Base-by-base conservation (phyloP, 306 rosid genomes). In the Senna siamea region DNA sequence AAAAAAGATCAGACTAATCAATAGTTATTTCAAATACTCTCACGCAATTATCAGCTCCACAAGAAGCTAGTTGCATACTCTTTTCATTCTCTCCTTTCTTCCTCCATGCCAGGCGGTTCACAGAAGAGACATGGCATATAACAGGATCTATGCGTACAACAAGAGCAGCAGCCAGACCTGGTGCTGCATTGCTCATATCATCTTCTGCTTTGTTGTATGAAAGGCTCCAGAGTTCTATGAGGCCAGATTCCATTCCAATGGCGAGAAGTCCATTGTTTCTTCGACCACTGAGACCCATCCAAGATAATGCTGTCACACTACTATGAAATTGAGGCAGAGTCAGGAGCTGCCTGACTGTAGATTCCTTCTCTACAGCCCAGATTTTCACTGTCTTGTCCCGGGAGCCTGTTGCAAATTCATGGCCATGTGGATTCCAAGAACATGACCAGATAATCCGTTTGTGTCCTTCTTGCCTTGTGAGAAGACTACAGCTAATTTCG, bases 401-500 rank as follows among this genome's bases (percentile, higher is more conserved):
- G 0, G 99, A 95, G 48, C 97, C 98, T 3, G 98, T 95, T 19
- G 97, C 99, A 34, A 94, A 95, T 82, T 95, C 98, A 7, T 92
- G 80, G 48, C 98, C 87, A 5, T 81, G 63, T 30, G 97, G 98
- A 78, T 95, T 95, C 99, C 99, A 95, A 69, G 93, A 87, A 70
- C 99, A 95, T 15, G 99, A 81, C 98, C 99, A 88, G 85, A 92
- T 92, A 55, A 95, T 95, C 73, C 99, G 91, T 85, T 89, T 92
- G 83, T 95, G 99, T 66, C 96, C 98, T 73, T 95, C 99, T 35
- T 89, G 95, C 82, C 87, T 83, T 0, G 86, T 77, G 30, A 92
- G 75, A 64, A 94, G 92, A 78, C 78, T 83, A 75, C 80, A 79
- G 65, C 79, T 83, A 50, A 82, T 76, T 74, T 86, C 90, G 37